Evolutionary conservation across 2,329 filamentous ascomycete species (phyloP).

Genomic region (Orbilia javanica): DNA sequence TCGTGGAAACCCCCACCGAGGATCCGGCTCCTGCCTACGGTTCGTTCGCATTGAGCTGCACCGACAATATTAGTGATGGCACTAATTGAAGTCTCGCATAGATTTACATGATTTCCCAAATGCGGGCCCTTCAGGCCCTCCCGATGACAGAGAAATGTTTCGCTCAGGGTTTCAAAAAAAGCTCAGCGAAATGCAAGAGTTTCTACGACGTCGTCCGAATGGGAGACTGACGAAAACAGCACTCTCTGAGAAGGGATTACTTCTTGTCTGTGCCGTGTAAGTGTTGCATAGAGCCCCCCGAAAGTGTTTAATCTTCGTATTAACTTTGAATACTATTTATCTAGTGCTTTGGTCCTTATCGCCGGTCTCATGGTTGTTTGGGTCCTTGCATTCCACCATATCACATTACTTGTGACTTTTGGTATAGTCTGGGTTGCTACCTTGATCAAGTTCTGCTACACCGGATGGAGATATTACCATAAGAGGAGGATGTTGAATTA

Average conservation of each 20-base stretch:
- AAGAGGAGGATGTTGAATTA: conserved; percentile 10
- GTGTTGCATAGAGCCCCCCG: neutral
- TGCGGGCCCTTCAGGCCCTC: neutral
- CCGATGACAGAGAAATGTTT: conserved; percentile 26
- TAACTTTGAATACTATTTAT: neutral
- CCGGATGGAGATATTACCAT: neutral
- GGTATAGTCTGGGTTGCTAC: neutral
- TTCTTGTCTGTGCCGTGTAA: conserved; percentile 21
- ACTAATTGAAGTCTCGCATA: neutral
- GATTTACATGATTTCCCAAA: conserved; percentile 20
- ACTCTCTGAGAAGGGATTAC: neutral
- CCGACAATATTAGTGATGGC: neutral
- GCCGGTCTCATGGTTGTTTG: neutral
- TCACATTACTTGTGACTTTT: conserved; percentile 11
- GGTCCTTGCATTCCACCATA: neutral
- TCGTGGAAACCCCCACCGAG: neutral
- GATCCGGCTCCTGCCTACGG: conserved; percentile 39
- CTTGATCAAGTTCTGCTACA: neutral
- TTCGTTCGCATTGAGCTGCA: neutral
- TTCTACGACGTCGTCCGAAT: neutral
- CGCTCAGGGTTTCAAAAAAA: conserved; percentile 3
- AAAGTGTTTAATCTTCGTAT: neutral
- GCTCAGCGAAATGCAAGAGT: conserved; percentile 30
- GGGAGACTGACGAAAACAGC: neutral
- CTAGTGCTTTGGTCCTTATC: conserved; percentile 9